Base-by-base conservation (phyloP, 2,329 filamentous ascomycete species). In the Diaporthe destruens region DNA sequence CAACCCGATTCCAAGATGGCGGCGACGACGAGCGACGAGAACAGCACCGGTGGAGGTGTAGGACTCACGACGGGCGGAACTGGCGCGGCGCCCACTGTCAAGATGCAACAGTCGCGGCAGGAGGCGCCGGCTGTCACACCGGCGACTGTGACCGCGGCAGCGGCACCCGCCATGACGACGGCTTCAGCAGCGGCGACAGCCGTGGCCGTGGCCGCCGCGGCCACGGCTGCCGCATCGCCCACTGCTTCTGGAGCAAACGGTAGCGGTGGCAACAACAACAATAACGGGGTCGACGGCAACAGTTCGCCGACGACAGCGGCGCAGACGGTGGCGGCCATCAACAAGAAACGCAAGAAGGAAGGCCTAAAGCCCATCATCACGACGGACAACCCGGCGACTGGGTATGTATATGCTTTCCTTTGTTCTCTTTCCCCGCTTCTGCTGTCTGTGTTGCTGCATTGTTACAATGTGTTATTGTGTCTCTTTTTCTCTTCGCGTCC, bases 261-360 rank as follows among this genome's bases (percentile, higher is more conserved):
- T 20, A 68, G 53, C 25, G 69, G 69, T 12, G 44, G 67, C 11
- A 61, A 55, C 47, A 66, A 49, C 39, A 61, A 55, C 47, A 66
- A 49, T 32, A 61, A 47, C 12, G 67, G 36, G 20, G 53, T 39
- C 36, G 20, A 39, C 7, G 20, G 47, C 7, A 34, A 23, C 29
- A 71, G 32, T 71, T 75, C 75, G 69, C 71, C 75, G 32, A 29
- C 77, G 5, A 70, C 74, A 12, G 36, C 61, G 36, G 44, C 56
- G 49, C 42, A 59, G 32, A 55, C 71, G 25, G 61, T 71, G 34
- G 75, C 73, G 67, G 69, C 61, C 29, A 74, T 80, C 44, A 86
- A 85, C 75, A 94, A 93, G 87, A 94, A 94, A 87, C 88, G 91
- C 79, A 91, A 92, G 85, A 94, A 94, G 87, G 90, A 92, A 54